Evolutionary conservation across 2,329 filamentous ascomycete genomes (phyloP).

Genomic region (Fusarium foetens): DNA sequence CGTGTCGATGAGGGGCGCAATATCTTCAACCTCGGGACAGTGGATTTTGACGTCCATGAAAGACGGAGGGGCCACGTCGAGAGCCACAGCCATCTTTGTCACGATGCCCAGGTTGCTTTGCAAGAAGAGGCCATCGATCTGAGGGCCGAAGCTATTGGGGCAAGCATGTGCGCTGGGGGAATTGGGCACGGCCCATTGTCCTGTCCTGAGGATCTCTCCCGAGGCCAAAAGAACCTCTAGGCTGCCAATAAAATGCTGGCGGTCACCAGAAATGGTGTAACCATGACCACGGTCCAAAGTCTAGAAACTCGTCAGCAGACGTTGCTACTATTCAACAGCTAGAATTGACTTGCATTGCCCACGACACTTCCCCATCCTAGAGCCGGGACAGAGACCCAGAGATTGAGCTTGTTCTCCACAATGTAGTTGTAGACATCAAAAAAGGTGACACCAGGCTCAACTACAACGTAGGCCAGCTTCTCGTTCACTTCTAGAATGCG

Average conservation of each 20-base stretch:
- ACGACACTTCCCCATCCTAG: neutral
- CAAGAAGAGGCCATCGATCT: neutral
- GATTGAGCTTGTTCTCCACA: neutral
- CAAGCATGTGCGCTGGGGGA: conserved; percentile 7
- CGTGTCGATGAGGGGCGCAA: neutral
- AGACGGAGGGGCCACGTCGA: neutral
- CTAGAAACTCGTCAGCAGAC: neutral
- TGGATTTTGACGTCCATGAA: neutral
- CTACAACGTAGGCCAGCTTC: neutral
- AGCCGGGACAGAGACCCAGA: neutral
- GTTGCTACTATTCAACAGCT: neutral
- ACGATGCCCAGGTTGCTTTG: neutral
- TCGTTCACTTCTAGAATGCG: neutral
- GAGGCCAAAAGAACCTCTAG: conserved; percentile 7
- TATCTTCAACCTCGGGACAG: neutral
- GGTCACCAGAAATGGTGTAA: neutral
- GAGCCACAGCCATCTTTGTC: neutral
- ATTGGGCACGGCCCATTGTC: conserved; percentile 2
- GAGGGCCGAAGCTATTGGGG: neutral
- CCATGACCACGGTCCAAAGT: neutral
- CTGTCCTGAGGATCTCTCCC: conserved; percentile 10
- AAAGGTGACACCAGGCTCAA: neutral
- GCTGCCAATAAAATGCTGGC: conserved; percentile 5
- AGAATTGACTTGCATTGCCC: neutral
- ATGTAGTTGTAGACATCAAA: neutral